Base-by-base conservation (phyloP, 306 rosid species). In the Oxytropis ochrocephala region DNA sequence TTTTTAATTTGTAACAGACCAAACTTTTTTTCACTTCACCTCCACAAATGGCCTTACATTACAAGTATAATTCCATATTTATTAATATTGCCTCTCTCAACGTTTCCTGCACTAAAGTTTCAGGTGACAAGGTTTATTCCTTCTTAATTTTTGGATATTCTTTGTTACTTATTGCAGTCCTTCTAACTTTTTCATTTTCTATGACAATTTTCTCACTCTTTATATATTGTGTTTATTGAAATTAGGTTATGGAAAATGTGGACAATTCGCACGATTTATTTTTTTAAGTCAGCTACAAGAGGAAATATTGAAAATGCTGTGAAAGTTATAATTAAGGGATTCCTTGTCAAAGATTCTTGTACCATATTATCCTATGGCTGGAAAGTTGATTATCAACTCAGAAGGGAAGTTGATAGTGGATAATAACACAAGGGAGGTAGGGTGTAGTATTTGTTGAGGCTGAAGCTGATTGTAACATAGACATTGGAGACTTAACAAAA, bases 391-490 rank as follows among this genome's bases (percentile, higher is more conserved):
- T 2, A 58, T 91, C 53, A 85, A 96, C 78, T 1, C 84, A 2
- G 92, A 94, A 61, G 89, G 86, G 56, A 91, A 94, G 76, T 81
- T 94, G 70, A 88, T 88, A 12, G 95, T 94, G 75, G 85, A 88
- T 24, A 21, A 21, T 21, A 85, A 89, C 67, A 79, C n/a, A n/a
- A n/a, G n/a, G 79, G 1, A 92, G 83, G 27, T 92, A 91, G 18
- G 99, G 99, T 48, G 96, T 91, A 0, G 74, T 87, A 0, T 94
- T 94, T 44, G 92, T 94, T 62, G 97, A 87, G 62, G 99, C 96
- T 29, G 88, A 91, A 83, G 96, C 97, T 5, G 74, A 87, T 65
- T 81, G 85, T 32, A 11, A 39, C 4, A 81, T 90, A 5, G 78
- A 88, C 1, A 50, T 73, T 6, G 75, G 78, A 3, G 79, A 73